Percentiles rank a stretch among this genome's conserved stretches.
These are phyloP conservation scores for Monosporascus sp. DNA, from an alignment of 2,329 filamentous ascomycete genomes.

Conservation along the genomic window DNA sequence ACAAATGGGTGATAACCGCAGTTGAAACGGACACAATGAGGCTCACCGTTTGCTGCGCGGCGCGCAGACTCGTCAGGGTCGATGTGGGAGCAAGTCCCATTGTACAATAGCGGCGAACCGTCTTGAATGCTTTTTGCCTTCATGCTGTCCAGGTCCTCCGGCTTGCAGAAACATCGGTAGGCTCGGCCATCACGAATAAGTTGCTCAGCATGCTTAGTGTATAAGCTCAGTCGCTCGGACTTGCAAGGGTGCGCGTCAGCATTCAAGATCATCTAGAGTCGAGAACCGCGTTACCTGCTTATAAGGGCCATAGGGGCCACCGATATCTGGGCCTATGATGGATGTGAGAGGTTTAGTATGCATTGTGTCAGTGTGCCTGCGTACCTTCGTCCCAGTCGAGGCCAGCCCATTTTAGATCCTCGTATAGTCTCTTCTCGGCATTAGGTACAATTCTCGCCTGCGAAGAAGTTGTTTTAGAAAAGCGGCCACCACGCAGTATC, in stretches of 20 bases:
- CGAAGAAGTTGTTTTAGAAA: constrained; percentile 6
- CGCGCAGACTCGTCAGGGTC: constrained; percentile 63
- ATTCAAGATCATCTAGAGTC: neutral
- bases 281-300: constrained; percentile 55
- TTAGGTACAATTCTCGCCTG: constrained; percentile 76
- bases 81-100: constrained; percentile 67
- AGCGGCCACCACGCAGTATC: neutral
- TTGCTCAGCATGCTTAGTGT: constrained; percentile 63
- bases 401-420: constrained; percentile 84
- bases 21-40: constrained; percentile 73
- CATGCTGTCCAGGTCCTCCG: constrained; percentile 63
- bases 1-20: constrained; percentile 59
- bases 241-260: constrained; percentile 29
- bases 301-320: constrained; percentile 81
- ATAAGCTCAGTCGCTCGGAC: constrained; percentile 74
- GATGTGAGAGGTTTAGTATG: constrained; percentile 11
- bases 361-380: constrained; percentile 1
- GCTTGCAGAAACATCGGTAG: constrained; percentile 89
- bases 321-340: constrained; percentile 65
- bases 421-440: constrained; percentile 71
- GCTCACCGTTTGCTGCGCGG: constrained; percentile 62
- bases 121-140: constrained; percentile 57
- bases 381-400: constrained; percentile 88
- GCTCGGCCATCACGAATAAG: constrained; percentile 69
- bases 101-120: constrained; percentile 42